These are phyloP conservation scores for Chalciporus pseudorubinellus DNA, from an alignment of 768 basidiomycete species.

Conservation along the genomic window DNA sequence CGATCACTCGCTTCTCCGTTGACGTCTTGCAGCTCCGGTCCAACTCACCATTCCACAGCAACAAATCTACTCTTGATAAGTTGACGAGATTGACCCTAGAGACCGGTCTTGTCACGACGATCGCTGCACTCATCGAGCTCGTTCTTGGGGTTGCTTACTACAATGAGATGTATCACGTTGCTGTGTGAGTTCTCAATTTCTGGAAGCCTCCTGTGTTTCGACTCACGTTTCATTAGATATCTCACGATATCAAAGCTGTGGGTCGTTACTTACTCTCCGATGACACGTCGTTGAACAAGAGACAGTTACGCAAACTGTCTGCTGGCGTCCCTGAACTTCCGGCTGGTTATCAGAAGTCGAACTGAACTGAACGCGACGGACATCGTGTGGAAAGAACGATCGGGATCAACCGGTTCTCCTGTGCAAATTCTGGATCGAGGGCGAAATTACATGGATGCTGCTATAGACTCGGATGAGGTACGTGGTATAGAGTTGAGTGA, in stretches of 20 bases:
- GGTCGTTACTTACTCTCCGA: not conserved
- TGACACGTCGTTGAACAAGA: not conserved
- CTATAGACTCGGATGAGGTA: too few relatives aligned
- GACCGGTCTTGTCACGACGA: constrained; percentile 22
- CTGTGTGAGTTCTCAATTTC: constrained; percentile 13
- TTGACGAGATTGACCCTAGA: constrained; percentile 25
- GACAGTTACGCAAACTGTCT: constrained; percentile 19
- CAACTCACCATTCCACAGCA: constrained; percentile 1
- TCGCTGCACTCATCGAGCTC: constrained; percentile 17
- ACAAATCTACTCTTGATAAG: constrained; percentile 2
- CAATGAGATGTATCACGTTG: constrained; percentile 6
- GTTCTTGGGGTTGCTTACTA: constrained; percentile 8
- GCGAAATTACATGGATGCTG: too few relatives aligned
- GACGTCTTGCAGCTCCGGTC: constrained; percentile 13
- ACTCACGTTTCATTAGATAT: constrained; percentile 5
- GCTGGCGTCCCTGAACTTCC: constrained; percentile 18
- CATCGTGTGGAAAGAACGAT: too few relatives aligned
- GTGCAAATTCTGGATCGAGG: too few relatives aligned
- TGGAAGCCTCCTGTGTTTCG: not conserved
- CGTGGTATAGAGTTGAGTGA: too few relatives aligned
- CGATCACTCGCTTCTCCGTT: not conserved
- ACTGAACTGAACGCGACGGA: not conserved
- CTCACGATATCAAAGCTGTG: constrained; percentile 17
- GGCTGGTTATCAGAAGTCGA: constrained; percentile 4
- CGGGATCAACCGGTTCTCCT: too few relatives aligned